Percentiles rank a stretch among this genome's conserved stretches.
Evolutionary conservation across 2,329 filamentous ascomycete genomes (phyloP).

Genomic region (Parascedosporium putredinis): DNA sequence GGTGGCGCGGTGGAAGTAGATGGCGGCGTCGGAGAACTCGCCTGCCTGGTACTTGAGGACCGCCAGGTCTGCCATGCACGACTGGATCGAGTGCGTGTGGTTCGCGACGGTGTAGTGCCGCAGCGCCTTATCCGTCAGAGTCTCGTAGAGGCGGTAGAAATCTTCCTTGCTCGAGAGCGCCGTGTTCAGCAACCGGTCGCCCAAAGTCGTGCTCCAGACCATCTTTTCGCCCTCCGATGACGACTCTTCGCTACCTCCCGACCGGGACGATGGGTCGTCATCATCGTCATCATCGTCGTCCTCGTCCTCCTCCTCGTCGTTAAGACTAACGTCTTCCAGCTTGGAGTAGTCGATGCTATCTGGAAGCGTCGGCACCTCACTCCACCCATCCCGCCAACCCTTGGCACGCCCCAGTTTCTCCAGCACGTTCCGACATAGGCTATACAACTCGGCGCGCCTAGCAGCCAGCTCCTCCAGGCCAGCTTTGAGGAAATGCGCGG

Average conservation of each 20-base stretch:
- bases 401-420: constrained; percentile 61
- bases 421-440: constrained; percentile 69
- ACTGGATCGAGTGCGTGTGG: constrained; percentile 66
- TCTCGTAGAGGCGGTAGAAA: constrained; percentile 60
- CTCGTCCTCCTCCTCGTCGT: too few relatives aligned
- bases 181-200: constrained; percentile 45
- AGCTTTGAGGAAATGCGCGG: constrained; percentile 42
- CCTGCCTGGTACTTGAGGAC: constrained; percentile 68
- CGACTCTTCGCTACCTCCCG: not conserved
- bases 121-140: constrained; percentile 73
- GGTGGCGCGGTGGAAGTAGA: constrained; percentile 68
- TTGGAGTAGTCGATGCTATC: constrained; percentile 30
- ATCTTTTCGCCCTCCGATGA: not conserved
- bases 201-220: constrained; percentile 30
- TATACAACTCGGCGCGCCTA: constrained; percentile 69
- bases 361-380: constrained; percentile 39
- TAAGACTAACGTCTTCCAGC: constrained; percentile 48
- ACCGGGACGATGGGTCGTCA: constrained; percentile 18
- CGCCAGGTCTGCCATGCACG: constrained; percentile 74
- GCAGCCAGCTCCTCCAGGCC: constrained; percentile 77
- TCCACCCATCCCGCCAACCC: constrained; percentile 72
- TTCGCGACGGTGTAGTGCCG: constrained; percentile 74
- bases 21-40: constrained; percentile 63
- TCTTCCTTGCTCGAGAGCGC: constrained; percentile 51
- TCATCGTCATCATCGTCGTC: too few relatives aligned